Evolutionary conservation across 2,329 filamentous ascomycete species (phyloP).

Genomic region (Neofusicoccum cordaticola): DNA sequence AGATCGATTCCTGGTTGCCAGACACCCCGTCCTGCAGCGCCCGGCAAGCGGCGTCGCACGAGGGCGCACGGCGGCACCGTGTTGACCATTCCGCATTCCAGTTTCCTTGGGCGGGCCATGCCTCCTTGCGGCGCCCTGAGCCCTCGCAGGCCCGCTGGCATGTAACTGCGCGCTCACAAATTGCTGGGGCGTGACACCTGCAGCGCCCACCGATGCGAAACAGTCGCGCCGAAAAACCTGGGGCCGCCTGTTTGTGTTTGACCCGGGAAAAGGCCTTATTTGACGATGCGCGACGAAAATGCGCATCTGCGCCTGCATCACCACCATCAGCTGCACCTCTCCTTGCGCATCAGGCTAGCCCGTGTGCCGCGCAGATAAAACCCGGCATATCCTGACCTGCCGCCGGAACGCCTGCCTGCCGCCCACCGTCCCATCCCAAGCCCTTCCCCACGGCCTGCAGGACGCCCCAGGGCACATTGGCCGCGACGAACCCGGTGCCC

Average conservation of each 20-base stretch:
- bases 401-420: constrained; percentile 14
- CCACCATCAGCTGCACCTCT: constrained; percentile 16
- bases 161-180: constrained; percentile 11
- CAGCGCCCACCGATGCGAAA: constrained; percentile 15
- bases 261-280: constrained; percentile 14
- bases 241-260: constrained; percentile 12
- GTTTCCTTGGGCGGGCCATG: background rate
- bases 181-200: constrained; percentile 15
- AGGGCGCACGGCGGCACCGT: constrained; percentile 13
- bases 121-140: constrained; percentile 6
- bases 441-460: constrained; percentile 16
- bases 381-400: constrained; percentile 16
- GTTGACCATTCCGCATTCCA: constrained; percentile 19
- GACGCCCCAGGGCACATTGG: constrained; percentile 13
- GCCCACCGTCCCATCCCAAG: constrained; percentile 13
- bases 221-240: constrained; percentile 14
- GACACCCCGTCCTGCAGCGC: constrained; percentile 8
- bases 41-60: constrained; percentile 15
- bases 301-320: constrained; percentile 18
- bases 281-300: constrained; percentile 19
- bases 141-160: constrained; percentile 12
- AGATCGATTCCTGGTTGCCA: constrained; percentile 19
- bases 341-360: constrained; percentile 18
- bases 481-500: constrained; percentile 6
- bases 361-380: constrained; percentile 17